These are phyloP conservation scores for Rhodotorula sp. DNA, from an alignment of 1,284 basidiomycete genomes.

Conservation along the genomic window DNA sequence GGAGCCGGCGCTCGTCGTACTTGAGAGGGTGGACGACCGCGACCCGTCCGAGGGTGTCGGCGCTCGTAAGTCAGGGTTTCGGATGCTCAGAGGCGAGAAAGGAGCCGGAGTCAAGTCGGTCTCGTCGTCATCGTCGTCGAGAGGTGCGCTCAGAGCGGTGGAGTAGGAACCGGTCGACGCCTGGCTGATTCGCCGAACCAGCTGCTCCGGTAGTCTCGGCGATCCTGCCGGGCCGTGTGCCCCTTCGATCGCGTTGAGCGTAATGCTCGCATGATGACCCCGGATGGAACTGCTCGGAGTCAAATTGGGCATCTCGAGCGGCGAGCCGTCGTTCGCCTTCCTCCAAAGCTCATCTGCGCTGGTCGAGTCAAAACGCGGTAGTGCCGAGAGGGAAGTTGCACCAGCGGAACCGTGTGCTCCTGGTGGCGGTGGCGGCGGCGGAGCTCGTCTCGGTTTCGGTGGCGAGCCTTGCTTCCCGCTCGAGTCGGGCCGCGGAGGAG, in stretches of 20 bases:
- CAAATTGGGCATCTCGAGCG: slow-evolving; percentile 22
- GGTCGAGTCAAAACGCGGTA: not conserved
- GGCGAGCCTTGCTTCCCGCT: slow-evolving; percentile 5
- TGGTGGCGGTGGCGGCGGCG: not conserved
- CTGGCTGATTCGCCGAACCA: not conserved
- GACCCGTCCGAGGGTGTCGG: not conserved
- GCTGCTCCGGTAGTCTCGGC: not conserved
- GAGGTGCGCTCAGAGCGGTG: not conserved
- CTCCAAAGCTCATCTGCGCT: slow-evolving; percentile 5
- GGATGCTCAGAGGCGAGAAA: slow-evolving; percentile 1
- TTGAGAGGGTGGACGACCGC: not conserved
- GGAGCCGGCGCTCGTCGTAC: not conserved
- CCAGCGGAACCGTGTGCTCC: not conserved
- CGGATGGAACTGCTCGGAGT: slow-evolving; percentile 19
- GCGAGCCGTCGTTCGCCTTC: slow-evolving; percentile 12
- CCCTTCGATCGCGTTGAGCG: not conserved
- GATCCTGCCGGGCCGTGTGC: not conserved
- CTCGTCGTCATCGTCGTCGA: not conserved
- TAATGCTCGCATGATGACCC: not conserved
- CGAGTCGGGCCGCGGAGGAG: not conserved
- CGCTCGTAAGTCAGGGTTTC: slow-evolving; percentile 5
- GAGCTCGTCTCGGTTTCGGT: slow-evolving; percentile 16
- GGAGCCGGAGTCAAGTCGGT: not conserved
- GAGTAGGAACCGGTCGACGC: not conserved
- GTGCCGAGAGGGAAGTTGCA: not conserved